Conservation (phyloP, 1,139 yeast genomes). For the Meyerozyma carpophila region DNA sequence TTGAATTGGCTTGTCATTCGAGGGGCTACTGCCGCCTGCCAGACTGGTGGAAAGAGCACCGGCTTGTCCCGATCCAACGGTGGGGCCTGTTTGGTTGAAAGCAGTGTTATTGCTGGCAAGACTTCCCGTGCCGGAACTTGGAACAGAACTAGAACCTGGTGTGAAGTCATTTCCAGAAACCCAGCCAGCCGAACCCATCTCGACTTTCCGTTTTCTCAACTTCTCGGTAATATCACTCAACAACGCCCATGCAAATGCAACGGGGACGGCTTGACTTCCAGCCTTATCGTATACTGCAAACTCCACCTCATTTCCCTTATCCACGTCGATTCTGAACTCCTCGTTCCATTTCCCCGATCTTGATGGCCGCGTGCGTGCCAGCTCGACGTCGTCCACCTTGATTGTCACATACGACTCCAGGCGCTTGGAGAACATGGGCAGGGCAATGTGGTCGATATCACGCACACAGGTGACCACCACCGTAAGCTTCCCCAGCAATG, state of each 20-base stretch:
- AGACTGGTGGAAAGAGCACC: too few relatives aligned
- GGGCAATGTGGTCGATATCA: conserved; percentile 89
- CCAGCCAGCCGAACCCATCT: conserved; percentile 77
- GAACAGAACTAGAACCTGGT: background rate
- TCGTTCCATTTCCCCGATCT: conserved; percentile 84
- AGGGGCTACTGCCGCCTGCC: conserved; percentile 6
- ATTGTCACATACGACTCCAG: conserved; percentile 77
- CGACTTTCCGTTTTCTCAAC: conserved; percentile 83
- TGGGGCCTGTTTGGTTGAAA: background rate
- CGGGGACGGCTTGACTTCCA: conserved; percentile 67
- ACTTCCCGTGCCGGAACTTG: background rate
- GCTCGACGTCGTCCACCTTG: conserved; percentile 82
- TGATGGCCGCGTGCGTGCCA: conserved; percentile 69
- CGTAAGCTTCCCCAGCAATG: conserved; percentile 73
- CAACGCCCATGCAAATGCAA: conserved; percentile 90
- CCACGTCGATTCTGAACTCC: conserved; percentile 73
- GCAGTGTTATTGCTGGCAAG: background rate
- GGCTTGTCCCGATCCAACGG: background rate
- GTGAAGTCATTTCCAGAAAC: conserved; percentile 66
- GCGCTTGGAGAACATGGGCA: conserved; percentile 68
- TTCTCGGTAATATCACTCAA: conserved; percentile 91
- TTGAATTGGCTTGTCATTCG: conserved; percentile 21
- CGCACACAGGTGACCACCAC: conserved; percentile 70
- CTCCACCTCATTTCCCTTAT: conserved; percentile 88
- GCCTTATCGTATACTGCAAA: conserved; percentile 78